phyloP scores from a whole-genome alignment of 495 filamentous ascomycete species.

The Zalerion maritima region DNA sequence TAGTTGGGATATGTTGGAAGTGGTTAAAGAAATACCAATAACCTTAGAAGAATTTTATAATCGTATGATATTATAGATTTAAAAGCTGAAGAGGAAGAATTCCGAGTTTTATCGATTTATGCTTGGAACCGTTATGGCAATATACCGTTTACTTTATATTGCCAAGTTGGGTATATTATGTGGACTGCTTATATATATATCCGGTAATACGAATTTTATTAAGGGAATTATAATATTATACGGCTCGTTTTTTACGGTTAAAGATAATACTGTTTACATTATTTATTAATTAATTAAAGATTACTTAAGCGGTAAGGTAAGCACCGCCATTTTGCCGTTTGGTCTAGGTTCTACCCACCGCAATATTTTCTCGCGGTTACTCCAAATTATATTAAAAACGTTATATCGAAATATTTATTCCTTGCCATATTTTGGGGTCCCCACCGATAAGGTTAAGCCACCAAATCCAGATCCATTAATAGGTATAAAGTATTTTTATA shows the following conservation, averaged over 20 bases:
- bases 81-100: too few relatives aligned
- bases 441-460: constrained; percentile 5
- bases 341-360: too few relatives aligned
- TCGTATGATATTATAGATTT: constrained; percentile 6
- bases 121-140: constrained; percentile 8
- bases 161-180: constrained; percentile 14
- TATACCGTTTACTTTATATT: constrained; percentile 13
- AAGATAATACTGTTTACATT: constrained; percentile 15
- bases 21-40: constrained; percentile 7
- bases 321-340: too few relatives aligned
- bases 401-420: constrained; percentile 11
- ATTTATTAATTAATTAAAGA: constrained; percentile 31
- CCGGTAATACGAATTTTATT: constrained; percentile 5
- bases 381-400: constrained; percentile 11
- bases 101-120: constrained; percentile 12
- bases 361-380: constrained; percentile 11
- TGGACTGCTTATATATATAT: constrained; percentile 2
- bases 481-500: background rate
- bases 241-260: constrained; percentile 19
- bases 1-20: constrained; percentile 1
- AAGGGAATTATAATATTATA: too few relatives aligned
- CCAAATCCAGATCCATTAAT: constrained; percentile 17
- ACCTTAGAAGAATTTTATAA: constrained; percentile 10
- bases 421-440: constrained; percentile 7
- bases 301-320: constrained; percentile 16